Evolutionary conservation across 257 asterid species (phyloP), one percentile per base, ranked within the genome.

Genomic region (Leptodermis oblonga): DNA sequence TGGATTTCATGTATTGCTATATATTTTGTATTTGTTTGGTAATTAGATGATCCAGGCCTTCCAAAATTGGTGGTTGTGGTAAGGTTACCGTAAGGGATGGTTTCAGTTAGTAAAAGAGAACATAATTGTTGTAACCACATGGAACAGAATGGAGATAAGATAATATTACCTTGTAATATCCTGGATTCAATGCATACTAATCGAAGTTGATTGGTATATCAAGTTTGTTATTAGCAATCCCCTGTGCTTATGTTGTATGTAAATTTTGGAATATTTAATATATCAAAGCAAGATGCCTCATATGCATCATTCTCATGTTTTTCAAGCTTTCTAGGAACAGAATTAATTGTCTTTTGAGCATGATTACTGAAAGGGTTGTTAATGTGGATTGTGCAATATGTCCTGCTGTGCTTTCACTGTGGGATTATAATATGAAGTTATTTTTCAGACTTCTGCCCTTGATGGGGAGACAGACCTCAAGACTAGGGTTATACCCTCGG

Each of bases 381-480:
- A 48, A 5, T 25, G 33, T 48, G n/a, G 14, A 59, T 41, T 46
- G 22, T 33, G 25, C 41, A 51, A 30, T 28, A 51, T 51, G 45
- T 33, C 17, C 26, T 18, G 51, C 49, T 49, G 4, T 75, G 45
- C 72, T 37, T 34, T 36, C 66, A 23, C 67, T 66, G 51, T 55
- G 68, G 60, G 68, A 68, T 54, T 73, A 41, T 65, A 70, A 25
- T 28, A n/a, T 26, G 58, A 11, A 58, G 2, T 36, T 20, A 33
- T 25, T 75, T 77, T 62, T 65, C 68, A 94, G 99, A 94, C 99
- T 71, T 72, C 99, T 73, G 97, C 99, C 54, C 85, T 94, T 71
- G 99, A 94, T 82, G 99, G 99, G 62, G 99, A 94, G 83, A 94
- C 97, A 49, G 97, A 94, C 83, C 89, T 94, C 70, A 94, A 94